Evolutionary conservation across 2,329 filamentous ascomycete genomes (phyloP).

Genomic region (Colletotrichum agaves): DNA sequence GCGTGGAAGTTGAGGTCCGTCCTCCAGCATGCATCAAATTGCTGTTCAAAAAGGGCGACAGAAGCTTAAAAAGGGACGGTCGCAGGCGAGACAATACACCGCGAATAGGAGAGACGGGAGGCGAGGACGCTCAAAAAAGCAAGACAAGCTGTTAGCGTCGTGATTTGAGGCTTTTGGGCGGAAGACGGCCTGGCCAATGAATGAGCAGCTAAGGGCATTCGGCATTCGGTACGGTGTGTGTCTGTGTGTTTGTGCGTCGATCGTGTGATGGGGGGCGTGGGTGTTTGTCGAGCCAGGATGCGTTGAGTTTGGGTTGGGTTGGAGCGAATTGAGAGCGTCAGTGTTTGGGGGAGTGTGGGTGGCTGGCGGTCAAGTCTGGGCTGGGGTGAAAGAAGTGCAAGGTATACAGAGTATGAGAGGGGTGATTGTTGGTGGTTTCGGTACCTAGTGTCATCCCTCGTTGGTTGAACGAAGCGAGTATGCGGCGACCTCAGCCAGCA

Average conservation of each 20-base stretch:
- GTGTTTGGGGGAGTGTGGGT: conserved; percentile 13
- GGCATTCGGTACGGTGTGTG: conserved; percentile 27
- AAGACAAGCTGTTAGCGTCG: conserved; percentile 31
- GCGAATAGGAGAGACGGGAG: conserved; percentile 30
- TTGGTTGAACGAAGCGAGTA: neutral
- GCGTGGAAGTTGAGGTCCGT: conserved; percentile 29
- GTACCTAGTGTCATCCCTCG: conserved; percentile 5
- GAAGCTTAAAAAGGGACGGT: conserved; percentile 37
- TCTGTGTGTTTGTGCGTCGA: conserved; percentile 36
- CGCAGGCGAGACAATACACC: conserved; percentile 34
- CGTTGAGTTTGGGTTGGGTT: conserved; percentile 19
- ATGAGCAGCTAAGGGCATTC: conserved; percentile 20
- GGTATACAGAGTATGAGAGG: neutral
- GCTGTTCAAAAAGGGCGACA: conserved; percentile 36
- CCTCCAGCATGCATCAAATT: conserved; percentile 25
- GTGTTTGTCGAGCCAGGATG: conserved; percentile 25
- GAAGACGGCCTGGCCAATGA: conserved; percentile 25
- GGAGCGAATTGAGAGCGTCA: conserved; percentile 19
- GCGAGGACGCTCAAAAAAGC: conserved; percentile 33
- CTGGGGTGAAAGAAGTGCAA: neutral
- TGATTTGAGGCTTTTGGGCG: conserved; percentile 34
- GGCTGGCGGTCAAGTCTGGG: conserved; percentile 12
- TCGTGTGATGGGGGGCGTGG: conserved; percentile 36
- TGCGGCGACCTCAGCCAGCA: conserved; percentile 7
- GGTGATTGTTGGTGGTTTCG: neutral